phyloP scores from a whole-genome alignment of 2,329 filamentous ascomycete species.

The Ascochyta rabiei region DNA sequence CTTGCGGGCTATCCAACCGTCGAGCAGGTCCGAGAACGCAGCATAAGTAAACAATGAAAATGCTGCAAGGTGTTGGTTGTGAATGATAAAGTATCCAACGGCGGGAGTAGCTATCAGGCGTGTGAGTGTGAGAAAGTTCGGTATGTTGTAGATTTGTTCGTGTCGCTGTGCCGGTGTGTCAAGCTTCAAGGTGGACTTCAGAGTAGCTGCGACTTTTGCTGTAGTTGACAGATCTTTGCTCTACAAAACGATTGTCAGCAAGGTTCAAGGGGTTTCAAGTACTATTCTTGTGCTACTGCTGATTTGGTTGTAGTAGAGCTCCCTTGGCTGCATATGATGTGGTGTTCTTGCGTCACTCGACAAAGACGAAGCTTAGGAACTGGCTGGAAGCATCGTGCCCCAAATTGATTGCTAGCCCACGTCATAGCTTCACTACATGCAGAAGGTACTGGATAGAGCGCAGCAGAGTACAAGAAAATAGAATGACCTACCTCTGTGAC shows the following conservation, averaged over 20 bases:
- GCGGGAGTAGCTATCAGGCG: conserved; percentile 82
- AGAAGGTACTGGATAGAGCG: not conserved
- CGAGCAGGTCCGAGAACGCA: conserved; percentile 86
- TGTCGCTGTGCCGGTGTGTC: conserved; percentile 20
- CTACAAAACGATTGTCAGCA: conserved; percentile 7
- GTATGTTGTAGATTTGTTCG: conserved; percentile 97
- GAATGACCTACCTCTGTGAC: conserved; percentile 23
- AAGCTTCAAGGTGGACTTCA: conserved; percentile 38
- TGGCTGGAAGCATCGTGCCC: not conserved
- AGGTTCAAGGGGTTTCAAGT: not conserved
- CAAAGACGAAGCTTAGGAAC: not conserved
- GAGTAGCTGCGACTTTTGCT: conserved; percentile 32
- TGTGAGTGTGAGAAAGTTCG: conserved; percentile 88
- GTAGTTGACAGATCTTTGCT: conserved; percentile 17
- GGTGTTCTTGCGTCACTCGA: not conserved
- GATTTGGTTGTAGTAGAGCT: not conserved
- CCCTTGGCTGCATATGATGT: not conserved
- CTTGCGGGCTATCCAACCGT: conserved; percentile 89
- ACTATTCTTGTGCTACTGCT: not conserved
- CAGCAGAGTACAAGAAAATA: not conserved
- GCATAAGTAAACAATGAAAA: conserved; percentile 90
- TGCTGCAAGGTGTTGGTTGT: conserved; percentile 79
- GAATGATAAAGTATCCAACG: conserved; percentile 86
- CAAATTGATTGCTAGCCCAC: not conserved
- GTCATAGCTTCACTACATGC: not conserved